Base-by-base conservation (phyloP, 2,329 filamentous ascomycete genomes). In the Penicillium sp. region DNA sequence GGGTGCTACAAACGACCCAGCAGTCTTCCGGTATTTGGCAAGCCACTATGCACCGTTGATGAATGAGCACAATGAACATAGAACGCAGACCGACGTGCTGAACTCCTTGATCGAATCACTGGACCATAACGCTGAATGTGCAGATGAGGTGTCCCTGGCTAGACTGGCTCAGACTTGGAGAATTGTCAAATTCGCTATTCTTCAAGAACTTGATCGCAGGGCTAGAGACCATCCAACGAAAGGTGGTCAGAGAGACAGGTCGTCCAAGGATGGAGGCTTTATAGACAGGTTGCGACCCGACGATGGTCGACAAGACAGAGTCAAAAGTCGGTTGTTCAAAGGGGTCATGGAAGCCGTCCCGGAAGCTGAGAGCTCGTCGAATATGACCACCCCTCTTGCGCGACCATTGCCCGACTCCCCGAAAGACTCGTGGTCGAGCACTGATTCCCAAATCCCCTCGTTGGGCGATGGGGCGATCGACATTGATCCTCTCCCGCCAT, bases 151-250 rank as follows among this genome's bases (percentile, higher is more conserved):
- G 34, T 77, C 78, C 38, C 71, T 80, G 59, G 74, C 80, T 61
- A 76, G 79, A 52, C 71, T 83, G 44, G 81, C 84, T 32, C 81
- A 85, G 60, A 82, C 82, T 20, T 87, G 84, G 84, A 79, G 78
- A 52, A 78, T 86, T 22, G 69, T 85, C 34, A 80, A 79, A 52
- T 75, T 77, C 53, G 76, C 79, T 26, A 74, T 84, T 51, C 66
- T 78, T 2, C 76, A 79, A 55, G 81, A 83, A 56, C 73, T 84
- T 29, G 72, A 72, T 54, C 57, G 64, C 39, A 76, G 74, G 62
- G 71, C 71, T 9, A 69, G 74, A 50, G 66, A 73, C 50, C 70
- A 70, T 44, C 46, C 66, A 57, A 26, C 63, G 50, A 60, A 62
- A 49, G 61, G 49, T 22, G 54, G 59, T 10, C 50, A 59, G 20